Conservation (phyloP, 805 yeast genomes). For the Pichia cephalocereana region DNA sequence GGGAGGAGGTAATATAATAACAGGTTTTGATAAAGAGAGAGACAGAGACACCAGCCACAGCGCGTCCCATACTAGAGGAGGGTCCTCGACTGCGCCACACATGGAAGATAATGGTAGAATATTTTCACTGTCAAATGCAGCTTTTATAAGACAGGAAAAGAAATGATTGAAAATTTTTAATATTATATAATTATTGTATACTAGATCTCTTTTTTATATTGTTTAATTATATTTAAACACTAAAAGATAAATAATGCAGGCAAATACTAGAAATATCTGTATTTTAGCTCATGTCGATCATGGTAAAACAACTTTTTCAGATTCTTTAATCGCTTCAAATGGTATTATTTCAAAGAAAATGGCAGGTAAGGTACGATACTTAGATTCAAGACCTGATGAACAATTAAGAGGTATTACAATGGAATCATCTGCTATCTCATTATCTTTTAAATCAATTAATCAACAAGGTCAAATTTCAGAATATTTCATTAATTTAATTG, state of each 20-base stretch:
- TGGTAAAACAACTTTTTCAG: conserved; percentile 93
- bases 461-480: conserved; percentile 44
- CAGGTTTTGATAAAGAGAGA: not conserved
- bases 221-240: not conserved
- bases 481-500: conserved; percentile 82
- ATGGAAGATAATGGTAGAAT: not conserved
- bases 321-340: conserved; percentile 85
- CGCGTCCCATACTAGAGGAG: not conserved
- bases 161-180: not conserved
- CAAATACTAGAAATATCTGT: conserved; percentile 78
- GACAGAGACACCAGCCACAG: not conserved
- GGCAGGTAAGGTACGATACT: conserved; percentile 90
- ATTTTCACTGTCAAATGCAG: conserved; percentile 5
- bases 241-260: not conserved
- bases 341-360: conserved; percentile 91
- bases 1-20: not conserved
- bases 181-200: too few relatives aligned
- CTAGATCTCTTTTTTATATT: too few relatives aligned
- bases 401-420: conserved; percentile 94
- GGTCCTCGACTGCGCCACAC: not conserved
- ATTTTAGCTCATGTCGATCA: conserved; percentile 98
- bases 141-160: not conserved
- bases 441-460: conserved; percentile 67
- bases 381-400: conserved; percentile 93
- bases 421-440: conserved; percentile 93